Base-by-base conservation (phyloP, 129 eudicot species). In the Helichrysum umbraculigerum region DNA sequence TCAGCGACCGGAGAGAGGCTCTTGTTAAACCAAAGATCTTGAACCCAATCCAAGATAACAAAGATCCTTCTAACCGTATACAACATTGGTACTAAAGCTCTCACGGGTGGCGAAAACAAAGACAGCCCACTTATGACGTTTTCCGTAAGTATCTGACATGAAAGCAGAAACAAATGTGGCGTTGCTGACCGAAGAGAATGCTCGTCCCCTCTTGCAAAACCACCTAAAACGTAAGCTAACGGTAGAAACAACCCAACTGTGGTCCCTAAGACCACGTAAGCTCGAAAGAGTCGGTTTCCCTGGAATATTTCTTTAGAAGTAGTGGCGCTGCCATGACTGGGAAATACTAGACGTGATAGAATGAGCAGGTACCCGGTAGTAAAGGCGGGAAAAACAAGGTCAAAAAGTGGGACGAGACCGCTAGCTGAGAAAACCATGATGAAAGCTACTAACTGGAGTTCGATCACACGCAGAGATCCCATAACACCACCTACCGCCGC, bases 391-490 rank as follows among this genome's bases (percentile, higher is more conserved):
- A 86, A 93, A 6, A 82, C 64, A 12, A 93, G 89, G 85, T 90
- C 97, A 9, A 87, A 70, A 56, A 93, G 96, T 1, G 97, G 97
- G 73, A 93, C 93, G 0, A 93, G 87, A 22, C 98, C 98, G 9
- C 96, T 93, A n/a, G 84, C 97, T 5, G 97, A 93, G 81, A 93
- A 87, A 2, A 93, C 97, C 97, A 93, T 91, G 8, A 93, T 93
- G 93, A 93, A 91, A 29, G 91, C 97, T 50, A 93, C 98, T 22
- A 93, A 32, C 41, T 93, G 98, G n/a, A 89, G 84, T 66, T 91
- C 94, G 34, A 91, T 86, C 0, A 88, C 85, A 3, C 90, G 93
- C 14, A 91, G 80, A 28, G 94, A 88, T 3, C 97, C 97, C 89
- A 88, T 84, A 15, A 86, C 35, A 3, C 94, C 88, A 2, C 81